Evolutionary conservation across 306 rosid genomes (phyloP).

Genomic region (Prunus armeniaca): DNA sequence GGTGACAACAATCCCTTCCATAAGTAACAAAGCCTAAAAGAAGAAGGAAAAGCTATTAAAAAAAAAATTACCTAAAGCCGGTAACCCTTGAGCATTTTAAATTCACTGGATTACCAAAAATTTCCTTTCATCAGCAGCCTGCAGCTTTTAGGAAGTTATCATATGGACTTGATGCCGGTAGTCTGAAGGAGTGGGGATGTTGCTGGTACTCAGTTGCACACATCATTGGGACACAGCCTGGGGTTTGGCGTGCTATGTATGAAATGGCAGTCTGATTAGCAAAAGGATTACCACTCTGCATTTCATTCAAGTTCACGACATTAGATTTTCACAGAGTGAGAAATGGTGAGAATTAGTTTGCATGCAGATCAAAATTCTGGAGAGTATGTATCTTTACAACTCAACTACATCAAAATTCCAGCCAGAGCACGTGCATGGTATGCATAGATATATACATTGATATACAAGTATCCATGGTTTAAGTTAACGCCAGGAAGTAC

Average conservation of each 20-base stretch:
- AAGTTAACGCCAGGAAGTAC: constrained; percentile 37
- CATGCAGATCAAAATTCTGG: neutral
- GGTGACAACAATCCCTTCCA: constrained; percentile 6
- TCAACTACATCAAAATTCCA: neutral
- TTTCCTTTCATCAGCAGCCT: constrained; percentile 52
- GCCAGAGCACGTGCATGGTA: neutral
- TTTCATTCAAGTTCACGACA: constrained; percentile 19
- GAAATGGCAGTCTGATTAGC: constrained; percentile 32
- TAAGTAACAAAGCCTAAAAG: neutral
- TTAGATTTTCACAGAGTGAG: constrained; percentile 25
- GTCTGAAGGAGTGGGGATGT: constrained; percentile 43
- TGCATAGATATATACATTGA: neutral
- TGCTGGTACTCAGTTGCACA: constrained; percentile 53
- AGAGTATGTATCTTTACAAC: neutral
- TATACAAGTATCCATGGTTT: constrained; percentile 7
- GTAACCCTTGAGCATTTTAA: neutral
- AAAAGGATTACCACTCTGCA: constrained; percentile 50
- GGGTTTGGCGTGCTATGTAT: constrained; percentile 21
- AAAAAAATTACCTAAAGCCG: neutral
- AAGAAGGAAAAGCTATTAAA: neutral
- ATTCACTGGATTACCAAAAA: neutral
- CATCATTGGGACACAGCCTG: constrained; percentile 22
- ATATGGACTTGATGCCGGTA: constrained; percentile 84
- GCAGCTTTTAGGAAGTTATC: constrained; percentile 95
- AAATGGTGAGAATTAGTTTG: neutral